Base-by-base conservation (phyloP, 306 rosid genomes). In the Alnus glutinosa region DNA sequence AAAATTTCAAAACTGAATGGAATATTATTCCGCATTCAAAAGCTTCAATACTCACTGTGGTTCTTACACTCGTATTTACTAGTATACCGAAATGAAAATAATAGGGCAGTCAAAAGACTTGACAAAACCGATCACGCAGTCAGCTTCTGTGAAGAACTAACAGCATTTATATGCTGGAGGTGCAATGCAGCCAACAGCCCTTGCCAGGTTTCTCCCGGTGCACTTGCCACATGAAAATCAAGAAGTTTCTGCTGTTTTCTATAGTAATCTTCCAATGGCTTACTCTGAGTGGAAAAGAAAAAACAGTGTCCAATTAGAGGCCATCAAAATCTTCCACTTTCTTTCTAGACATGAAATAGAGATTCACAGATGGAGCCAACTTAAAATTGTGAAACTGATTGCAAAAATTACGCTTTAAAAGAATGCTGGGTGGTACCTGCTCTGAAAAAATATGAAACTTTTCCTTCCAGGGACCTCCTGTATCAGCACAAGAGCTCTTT, bases 101-200 rank as follows among this genome's bases (percentile, higher is more conserved):
- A 30, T 69, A 34, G 77, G 39, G 55, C 18, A 50, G 71, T 49
- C 64, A 73, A 54, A 77, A 66, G 66, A 28, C 74, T 52, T 49
- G 69, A 75, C 30, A 14, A 49, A 78, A 55, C 37, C 74, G 74
- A 80, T 94, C 89, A 93, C 1, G 94, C 98, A 18, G 97, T 91
- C 71, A 96, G 89, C 87, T 96, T 93, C 81, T 88, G 97, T 50
- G 97, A 88, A 81, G 94, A 88, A 36, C 72, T 83, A 59, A 77
- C 82, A 52, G 92, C 92, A 82, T 86, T 88, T 14, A 83, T 81
- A 79, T 93, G 94, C 90, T 89, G 92, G 78, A 93, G 98, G 79
- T 82, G 97, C 39, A 93, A 79, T 3, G 97, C 98, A 42, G 98
- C 87, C 88, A 93, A 74, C 80, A 93, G 90, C 51, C 98, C 98